Evolutionary conservation across 1,284 basidiomycete species (phyloP).

Genomic region (Ustilago cynodontis): DNA sequence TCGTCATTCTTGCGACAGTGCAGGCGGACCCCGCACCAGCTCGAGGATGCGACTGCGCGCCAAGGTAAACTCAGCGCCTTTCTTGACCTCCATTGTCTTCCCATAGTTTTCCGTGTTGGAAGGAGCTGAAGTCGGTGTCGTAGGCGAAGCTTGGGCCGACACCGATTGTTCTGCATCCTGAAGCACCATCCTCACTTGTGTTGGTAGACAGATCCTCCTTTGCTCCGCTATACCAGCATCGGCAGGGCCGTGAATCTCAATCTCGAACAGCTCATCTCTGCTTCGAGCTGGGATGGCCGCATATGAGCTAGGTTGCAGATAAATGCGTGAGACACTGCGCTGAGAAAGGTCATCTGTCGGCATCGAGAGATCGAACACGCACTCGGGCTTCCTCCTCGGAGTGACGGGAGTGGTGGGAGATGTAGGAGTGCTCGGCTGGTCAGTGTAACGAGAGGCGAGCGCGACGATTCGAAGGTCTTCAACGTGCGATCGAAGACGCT

Average conservation of each 20-base stretch:
- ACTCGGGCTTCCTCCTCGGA: constrained; percentile 21
- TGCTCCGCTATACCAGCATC: constrained; percentile 10
- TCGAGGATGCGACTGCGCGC: constrained; percentile 17
- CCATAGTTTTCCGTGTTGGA: background rate
- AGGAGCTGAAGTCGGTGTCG: constrained; percentile 5
- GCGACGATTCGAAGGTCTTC: constrained; percentile 53
- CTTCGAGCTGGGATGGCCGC: constrained; percentile 22
- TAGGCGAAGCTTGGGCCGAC: background rate
- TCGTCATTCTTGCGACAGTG: background rate
- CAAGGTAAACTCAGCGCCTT: background rate
- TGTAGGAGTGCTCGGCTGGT: background rate
- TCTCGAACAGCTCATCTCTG: constrained; percentile 37
- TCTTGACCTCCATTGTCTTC: background rate
- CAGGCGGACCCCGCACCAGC: constrained; percentile 2
- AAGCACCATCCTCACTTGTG: constrained; percentile 27
- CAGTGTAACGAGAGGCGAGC: constrained; percentile 13
- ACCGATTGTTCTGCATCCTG: constrained; percentile 29
- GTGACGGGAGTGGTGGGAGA: background rate
- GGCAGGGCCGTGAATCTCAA: constrained; percentile 23
- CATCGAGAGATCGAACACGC: constrained; percentile 38
- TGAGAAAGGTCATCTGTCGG: constrained; percentile 7
- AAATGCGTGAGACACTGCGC: constrained; percentile 14
- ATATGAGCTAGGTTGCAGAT: constrained; percentile 34
- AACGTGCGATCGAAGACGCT: constrained; percentile 42
- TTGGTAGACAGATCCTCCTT: constrained; percentile 17